phyloP scores from a whole-genome alignment of 768 basidiomycete species.

The Sarcomyxa edulis region DNA sequence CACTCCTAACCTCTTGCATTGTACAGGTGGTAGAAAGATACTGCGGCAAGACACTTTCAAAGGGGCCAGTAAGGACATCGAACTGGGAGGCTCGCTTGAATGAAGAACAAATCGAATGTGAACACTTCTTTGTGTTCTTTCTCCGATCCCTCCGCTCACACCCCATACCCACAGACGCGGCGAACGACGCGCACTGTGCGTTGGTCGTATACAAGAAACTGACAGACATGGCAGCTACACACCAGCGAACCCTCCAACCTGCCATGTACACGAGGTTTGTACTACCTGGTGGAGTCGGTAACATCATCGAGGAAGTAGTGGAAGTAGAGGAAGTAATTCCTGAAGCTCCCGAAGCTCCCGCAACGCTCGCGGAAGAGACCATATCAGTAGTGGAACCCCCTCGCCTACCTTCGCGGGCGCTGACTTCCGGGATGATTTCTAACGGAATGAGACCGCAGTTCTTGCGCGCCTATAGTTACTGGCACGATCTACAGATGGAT shows the following conservation, averaged over 20 bases:
- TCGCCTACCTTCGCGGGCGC: background rate
- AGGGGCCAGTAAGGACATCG: constrained; percentile 22
- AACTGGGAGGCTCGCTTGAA: constrained; percentile 29
- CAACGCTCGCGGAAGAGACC: background rate
- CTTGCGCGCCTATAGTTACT: constrained; percentile 28
- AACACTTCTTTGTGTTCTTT: background rate
- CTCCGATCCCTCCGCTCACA: background rate
- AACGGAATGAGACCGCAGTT: constrained; percentile 18
- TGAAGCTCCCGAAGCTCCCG: background rate
- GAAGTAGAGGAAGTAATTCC: constrained; percentile 5
- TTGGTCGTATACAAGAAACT: constrained; percentile 24
- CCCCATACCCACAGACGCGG: constrained; percentile 28
- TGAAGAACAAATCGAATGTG: constrained; percentile 22
- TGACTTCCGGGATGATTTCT: too few relatives aligned
- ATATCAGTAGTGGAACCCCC: background rate
- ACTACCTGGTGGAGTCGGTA: constrained; percentile 1
- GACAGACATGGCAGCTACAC: constrained; percentile 17
- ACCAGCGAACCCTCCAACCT: constrained; percentile 6
- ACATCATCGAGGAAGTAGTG: constrained; percentile 8
- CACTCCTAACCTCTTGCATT: too few relatives aligned
- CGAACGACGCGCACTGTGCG: constrained; percentile 30
- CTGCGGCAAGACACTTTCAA: constrained; percentile 23
- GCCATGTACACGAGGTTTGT: constrained; percentile 6
- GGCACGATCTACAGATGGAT: constrained; percentile 20
- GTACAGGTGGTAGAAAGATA: constrained; percentile 25